Percentiles rank a stretch among this genome's conserved stretches.
These are phyloP conservation scores for Eucalyptus erythrocorys DNA, from an alignment of 345 rosid species.

Conservation along the genomic window DNA sequence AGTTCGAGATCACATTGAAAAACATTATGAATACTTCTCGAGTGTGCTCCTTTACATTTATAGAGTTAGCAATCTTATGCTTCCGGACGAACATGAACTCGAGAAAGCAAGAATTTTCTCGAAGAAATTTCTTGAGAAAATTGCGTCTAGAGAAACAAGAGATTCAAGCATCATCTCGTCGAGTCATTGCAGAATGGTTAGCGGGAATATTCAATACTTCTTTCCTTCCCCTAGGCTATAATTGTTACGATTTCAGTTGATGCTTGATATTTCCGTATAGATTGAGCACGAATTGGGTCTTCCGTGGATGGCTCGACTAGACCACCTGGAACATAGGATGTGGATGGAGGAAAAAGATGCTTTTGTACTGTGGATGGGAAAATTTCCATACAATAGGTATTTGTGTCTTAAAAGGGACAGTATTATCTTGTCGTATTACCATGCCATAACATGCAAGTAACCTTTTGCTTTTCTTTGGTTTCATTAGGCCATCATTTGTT, in stretches of 20 bases:
- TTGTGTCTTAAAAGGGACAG: neutral
- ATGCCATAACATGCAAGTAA: neutral
- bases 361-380: constrained; percentile 30
- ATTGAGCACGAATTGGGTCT: constrained; percentile 27
- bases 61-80: constrained; percentile 51
- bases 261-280: neutral
- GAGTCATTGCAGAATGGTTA: constrained; percentile 6
- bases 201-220: neutral
- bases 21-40: constrained; percentile 13
- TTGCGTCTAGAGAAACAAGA: neutral
- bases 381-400: constrained; percentile 38
- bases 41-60: constrained; percentile 31
- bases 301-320: constrained; percentile 52
- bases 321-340: constrained; percentile 47
- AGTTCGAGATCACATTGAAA: constrained; percentile 11
- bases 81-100: constrained; percentile 34
- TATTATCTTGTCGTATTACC: neutral
- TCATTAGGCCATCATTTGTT: constrained; percentile 23
- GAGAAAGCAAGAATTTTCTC: constrained; percentile 41
- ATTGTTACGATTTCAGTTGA: neutral
- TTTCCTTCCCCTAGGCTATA: neutral
- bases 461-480: neutral
- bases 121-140: constrained; percentile 22
- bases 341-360: constrained; percentile 43
- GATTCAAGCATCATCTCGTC: neutral